Evolutionary conservation across 2,329 filamentous ascomycete genomes (phyloP), one percentile per base, ranked within the genome.

Genomic region (Xylaria sp.): DNA sequence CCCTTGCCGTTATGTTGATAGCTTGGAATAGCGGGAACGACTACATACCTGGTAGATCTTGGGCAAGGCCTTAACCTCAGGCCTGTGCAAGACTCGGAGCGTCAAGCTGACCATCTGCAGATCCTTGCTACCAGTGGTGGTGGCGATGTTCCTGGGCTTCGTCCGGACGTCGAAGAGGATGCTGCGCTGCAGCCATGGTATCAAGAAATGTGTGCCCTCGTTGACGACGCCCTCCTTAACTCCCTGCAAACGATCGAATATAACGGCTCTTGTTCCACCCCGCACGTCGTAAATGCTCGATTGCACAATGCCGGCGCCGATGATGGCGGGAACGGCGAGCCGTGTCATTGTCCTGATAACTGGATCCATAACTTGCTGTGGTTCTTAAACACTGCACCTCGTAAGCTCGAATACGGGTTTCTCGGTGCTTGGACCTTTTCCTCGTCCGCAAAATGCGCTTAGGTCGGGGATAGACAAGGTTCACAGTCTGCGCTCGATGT

Each of bases 21-120:
- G 42, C n/a, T 33, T 31, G 38, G 63, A 37, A 57, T 28, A 23
- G 43, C 3, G 19, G 40, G 43, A 59, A 37, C 9, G 17, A 23
- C 46, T 37, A 73, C 84, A 67, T 80, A 97, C 94, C 88, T 98
- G 95, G 84, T 99, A 99, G 75, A 99, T 99, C 83, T 94, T 96
- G 64, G 95, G 96, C 75, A 99, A 83, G 73, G 89, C 87, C 83
- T 92, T 88, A 73, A 99, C 94, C 60, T 97, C 94, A 5, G 96
- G 95, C 72, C 96, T 87, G 82, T 98, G 94, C 78, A 99, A 81
- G 68, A 99, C 95, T 79, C 95, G 87, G 77, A 99, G 85, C 57
- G 95, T 99, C 84, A 99, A 86, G 85, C 93, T 97, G 75, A 99
- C 95, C 95, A 99, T 99, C 84, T 99, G 95, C 84, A 99, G 80